Base-by-base conservation (phyloP, 164 flowering plant genomes). In the Platanus orientalis region DNA sequence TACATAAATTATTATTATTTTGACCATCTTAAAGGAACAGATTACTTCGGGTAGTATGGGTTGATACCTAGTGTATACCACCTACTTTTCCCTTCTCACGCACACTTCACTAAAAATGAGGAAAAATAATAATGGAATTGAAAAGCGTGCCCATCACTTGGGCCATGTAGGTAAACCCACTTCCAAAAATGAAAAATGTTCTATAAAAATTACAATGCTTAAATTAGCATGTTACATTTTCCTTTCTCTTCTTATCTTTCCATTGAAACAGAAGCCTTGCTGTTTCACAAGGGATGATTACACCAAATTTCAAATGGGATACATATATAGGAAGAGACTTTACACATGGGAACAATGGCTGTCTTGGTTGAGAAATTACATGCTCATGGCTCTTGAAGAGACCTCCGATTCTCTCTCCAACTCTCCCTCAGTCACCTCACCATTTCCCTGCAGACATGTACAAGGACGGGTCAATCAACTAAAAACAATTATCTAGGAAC, bases 321-420 rank as follows among this genome's bases (percentile, higher is more conserved):
- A 50, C 44, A 73, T 24, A 42, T 34, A 34, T 34, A 45, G n/a
- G n/a, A n/a, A 50, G 45, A 58, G 36, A 71, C 57, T 71, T 67
- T 73, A 66, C 69, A 82, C 49, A 63, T 58, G 68, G 24, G 20
- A 67, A 63, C 54, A 71, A 50, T 12, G 40, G 53, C 59, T 58
- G 27, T 54, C n/a, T 44, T 63, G 48, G 49, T 34, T 5, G 39
- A 34, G n/a, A 61, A 57, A 39, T 73, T 81, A 91, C 93, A 91
- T 79, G 88, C 90, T 87, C 92, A 87, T 83, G 62, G 90, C 96
- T 78, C 92, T 85, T 3, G 89, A 77, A 58, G 97, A 81, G 59
- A 73, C 76, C 58, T 81, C 90, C 6, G 79, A 48, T 53, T 85
- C 93, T 13, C 79, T 76, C 57, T 84, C 91, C 68, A 73, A 58